Conservation (phyloP, 345 rosid genomes). For the Isatis tinctoria region DNA sequence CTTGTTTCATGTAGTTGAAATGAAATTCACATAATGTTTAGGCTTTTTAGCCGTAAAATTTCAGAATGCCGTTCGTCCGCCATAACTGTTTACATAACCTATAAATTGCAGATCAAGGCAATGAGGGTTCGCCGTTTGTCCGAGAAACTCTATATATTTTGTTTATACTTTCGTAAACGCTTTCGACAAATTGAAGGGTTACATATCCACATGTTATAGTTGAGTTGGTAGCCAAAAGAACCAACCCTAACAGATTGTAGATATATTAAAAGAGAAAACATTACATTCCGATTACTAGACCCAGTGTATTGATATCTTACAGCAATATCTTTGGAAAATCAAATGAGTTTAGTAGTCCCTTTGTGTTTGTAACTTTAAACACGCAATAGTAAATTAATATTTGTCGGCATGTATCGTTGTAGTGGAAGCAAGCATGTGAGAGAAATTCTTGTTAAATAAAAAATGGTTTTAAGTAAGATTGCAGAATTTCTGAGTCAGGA, state of each 20-base stretch:
- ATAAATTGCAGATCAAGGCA: neutral
- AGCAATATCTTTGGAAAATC: neutral
- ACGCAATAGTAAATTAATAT: neutral
- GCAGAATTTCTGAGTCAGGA: neutral
- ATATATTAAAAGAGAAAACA: neutral
- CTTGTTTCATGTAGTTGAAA: neutral
- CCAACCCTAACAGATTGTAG: neutral
- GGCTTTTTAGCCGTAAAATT: neutral
- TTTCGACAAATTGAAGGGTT: neutral
- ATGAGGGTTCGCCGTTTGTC: neutral
- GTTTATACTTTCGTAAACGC: neutral
- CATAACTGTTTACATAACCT: neutral
- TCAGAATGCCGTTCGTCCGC: neutral
- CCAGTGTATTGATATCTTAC: neutral
- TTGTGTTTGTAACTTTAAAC: neutral
- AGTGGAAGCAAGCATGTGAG: constrained; percentile 19
- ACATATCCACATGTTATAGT: neutral
- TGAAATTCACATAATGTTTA: neutral
- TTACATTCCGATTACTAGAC: neutral
- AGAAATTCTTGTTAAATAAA: neutral
- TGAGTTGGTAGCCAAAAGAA: neutral
- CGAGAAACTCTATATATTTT: neutral
- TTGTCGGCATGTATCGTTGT: neutral
- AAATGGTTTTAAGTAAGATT: constrained; percentile 12
- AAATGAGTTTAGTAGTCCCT: neutral